Evolutionary conservation across 305 asterid species (phyloP), one percentile per base, ranked within the genome.

Genomic region (Fraxinus sp.): DNA sequence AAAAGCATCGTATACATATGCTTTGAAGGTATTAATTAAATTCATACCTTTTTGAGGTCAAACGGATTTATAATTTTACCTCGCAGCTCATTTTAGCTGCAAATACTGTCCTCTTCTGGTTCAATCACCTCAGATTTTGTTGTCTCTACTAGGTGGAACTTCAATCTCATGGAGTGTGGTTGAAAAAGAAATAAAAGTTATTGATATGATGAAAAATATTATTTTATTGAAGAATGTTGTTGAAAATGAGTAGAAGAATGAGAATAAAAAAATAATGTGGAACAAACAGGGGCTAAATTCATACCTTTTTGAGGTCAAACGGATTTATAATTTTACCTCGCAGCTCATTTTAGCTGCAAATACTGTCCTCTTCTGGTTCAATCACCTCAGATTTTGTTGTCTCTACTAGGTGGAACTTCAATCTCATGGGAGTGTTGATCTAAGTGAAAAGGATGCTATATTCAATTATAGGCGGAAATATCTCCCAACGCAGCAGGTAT

Each of bases 401-500:
- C 82, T 79, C 74, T 81, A 70, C 82, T 87, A 92, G 98, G 97
- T 95, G 88, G 98, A 92, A 81, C 97, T 95, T 87, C 97, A 89
- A 30, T 90, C 94, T 80, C 94, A 87, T 39, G 93, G 86, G 33
- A 81, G 77, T 41, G 79, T 84, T 80, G 92, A 88, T 86, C 82
- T 84, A 59, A 85, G 80, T 30, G 98, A 95, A 82, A 94, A 92
- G 87, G 98, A 95, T 84, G 84, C 89, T 71, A 93, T 95, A 81
- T 95, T 95, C 83, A 95, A 90, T 80, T 95, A 92, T 77, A 89
- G 97, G 75, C 80, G 98, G 82, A 95, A 95, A 86, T 95, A 95
- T 87, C 95, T 95, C 49, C 98, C 98, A 75, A 95, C 98, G 13
- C 95, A 87, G 84, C 97, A 95, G 97, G 97, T 94, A 88, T 24